Percentiles rank a stretch among this genome's conserved stretches.
phyloP scores from a whole-genome alignment of 2,329 filamentous ascomycete species.

The Cytospora mali region DNA sequence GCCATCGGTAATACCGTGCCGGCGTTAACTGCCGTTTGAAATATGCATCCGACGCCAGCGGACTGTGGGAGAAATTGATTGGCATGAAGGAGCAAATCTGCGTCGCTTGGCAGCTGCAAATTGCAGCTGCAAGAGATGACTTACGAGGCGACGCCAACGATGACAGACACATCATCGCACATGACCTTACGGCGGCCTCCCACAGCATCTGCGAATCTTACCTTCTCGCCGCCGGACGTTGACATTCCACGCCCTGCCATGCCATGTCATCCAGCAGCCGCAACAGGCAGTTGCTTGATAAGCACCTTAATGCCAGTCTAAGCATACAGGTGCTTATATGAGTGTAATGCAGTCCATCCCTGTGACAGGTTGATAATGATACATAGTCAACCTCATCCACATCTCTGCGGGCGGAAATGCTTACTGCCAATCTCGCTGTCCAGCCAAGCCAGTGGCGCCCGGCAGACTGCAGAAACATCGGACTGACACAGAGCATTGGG shows the following conservation, averaged over 20 bases:
- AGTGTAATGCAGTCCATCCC: neutral
- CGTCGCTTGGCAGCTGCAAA: neutral
- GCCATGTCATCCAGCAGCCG: slow-evolving; percentile 18
- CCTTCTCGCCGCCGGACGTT: neutral
- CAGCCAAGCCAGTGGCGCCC: neutral
- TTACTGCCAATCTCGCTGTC: neutral
- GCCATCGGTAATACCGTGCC: slow-evolving; percentile 27
- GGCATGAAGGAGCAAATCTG: neutral
- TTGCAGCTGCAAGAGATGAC: slow-evolving; percentile 19
- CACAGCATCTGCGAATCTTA: slow-evolving; percentile 9
- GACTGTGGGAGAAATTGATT: slow-evolving; percentile 21
- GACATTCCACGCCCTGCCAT: neutral
- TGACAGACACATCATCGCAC: slow-evolving; percentile 22
- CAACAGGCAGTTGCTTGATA: neutral
- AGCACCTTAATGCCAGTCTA: neutral
- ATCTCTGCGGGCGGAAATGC: neutral
- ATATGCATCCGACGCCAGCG: slow-evolving; percentile 17
- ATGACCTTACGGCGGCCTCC: slow-evolving; percentile 18
- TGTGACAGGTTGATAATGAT: neutral
- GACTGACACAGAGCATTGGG: neutral
- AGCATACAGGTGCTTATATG: neutral
- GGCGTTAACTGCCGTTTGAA: slow-evolving; percentile 21
- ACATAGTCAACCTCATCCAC: neutral
- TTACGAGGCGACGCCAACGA: slow-evolving; percentile 15
- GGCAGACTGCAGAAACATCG: neutral